Conservation (phyloP, 306 rosid genomes). For the Dryas drummondii region DNA sequence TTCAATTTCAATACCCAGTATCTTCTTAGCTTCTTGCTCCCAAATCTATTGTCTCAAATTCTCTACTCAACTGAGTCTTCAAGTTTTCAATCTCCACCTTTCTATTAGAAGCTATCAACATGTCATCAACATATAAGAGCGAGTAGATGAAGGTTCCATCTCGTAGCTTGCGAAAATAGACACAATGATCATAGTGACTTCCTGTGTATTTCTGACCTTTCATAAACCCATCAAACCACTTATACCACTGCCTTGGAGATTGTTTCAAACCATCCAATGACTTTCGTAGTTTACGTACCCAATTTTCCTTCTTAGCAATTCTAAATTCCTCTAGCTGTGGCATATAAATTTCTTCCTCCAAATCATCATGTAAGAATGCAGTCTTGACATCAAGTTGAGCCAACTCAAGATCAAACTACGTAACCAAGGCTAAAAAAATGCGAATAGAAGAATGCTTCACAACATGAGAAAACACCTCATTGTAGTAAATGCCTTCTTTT, state of each 20-base stretch:
- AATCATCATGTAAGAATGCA: neutral
- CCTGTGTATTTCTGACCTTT: neutral
- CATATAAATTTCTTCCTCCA: neutral
- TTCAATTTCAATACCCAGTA: neutral
- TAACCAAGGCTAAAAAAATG: neutral
- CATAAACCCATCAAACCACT: neutral
- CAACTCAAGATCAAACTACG: neutral
- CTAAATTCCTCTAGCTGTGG: neutral
- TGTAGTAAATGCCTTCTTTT: neutral
- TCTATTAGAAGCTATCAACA: no score
- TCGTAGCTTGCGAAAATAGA: neutral
- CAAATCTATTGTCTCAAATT: neutral
- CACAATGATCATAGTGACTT: neutral
- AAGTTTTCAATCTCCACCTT: no score
- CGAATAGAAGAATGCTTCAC: neutral
- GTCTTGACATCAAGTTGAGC: neutral
- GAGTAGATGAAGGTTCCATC: neutral
- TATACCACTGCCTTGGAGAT: neutral
- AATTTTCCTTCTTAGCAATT: neutral
- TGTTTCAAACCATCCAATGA: neutral
- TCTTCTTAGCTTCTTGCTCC: neutral
- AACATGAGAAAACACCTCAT: neutral
- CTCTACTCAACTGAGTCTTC: no score
- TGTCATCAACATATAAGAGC: no score
- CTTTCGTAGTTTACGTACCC: neutral